phyloP scores from a whole-genome alignment of 371 early-diverging fungal genomes.

The Choanephora cucurbitarum region DNA sequence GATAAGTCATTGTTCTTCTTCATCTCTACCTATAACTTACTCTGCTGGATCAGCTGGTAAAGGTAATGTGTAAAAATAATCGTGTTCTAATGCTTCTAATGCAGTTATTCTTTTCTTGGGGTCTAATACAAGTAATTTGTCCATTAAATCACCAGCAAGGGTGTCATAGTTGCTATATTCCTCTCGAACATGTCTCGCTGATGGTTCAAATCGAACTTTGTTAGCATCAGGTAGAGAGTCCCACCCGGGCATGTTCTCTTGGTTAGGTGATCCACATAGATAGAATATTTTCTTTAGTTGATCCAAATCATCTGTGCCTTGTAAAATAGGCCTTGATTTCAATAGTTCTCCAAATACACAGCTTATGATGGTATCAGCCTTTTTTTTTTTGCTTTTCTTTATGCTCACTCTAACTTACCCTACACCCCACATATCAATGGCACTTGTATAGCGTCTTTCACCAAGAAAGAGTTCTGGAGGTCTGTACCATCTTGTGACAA shows the following conservation, averaged over 20 bases:
- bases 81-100: conserved; percentile 74
- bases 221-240: conserved; percentile 62
- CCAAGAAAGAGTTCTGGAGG: conserved; percentile 97
- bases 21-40: conserved; percentile 36
- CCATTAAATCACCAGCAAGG: conserved; percentile 73
- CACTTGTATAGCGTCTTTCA: conserved; percentile 77
- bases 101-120: conserved; percentile 79
- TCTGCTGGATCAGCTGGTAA: conserved; percentile 60
- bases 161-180: conserved; percentile 55
- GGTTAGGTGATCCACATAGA: conserved; percentile 82
- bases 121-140: conserved; percentile 73
- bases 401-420: too few species aligned
- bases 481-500: conserved; percentile 98
- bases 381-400: too few species aligned
- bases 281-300: conserved; percentile 82
- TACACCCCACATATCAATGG: conserved; percentile 98
- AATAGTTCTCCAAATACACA: conserved; percentile 91
- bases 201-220: conserved; percentile 47
- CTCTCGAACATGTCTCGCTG: conserved; percentile 54
- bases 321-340: conserved; percentile 73
- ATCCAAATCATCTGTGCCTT: conserved; percentile 78
- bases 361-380: too few species aligned
- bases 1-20: background rate
- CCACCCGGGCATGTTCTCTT: conserved; percentile 74
- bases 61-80: conserved; percentile 64